A percentile compares a stretch with the other conserved stretches of the same genome.
Evolutionary conservation across 2,329 filamentous ascomycete genomes (phyloP).

Genomic region (Venturiaceae sp.): DNA sequence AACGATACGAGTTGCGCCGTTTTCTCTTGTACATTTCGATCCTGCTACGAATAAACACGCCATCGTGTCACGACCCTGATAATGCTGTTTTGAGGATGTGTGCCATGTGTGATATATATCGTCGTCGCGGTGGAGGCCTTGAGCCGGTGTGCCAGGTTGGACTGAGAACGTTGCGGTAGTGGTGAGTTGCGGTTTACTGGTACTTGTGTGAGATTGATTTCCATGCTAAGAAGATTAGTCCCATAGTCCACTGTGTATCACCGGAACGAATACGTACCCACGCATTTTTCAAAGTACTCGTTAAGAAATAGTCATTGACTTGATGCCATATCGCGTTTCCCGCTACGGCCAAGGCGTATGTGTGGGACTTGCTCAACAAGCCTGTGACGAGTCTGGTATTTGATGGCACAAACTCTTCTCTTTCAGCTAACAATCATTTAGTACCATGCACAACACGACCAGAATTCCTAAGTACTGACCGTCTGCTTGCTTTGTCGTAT

Average conservation of each 20-base stretch:
- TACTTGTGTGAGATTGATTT: not conserved
- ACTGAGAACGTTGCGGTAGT: constrained; percentile 18
- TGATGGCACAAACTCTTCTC: constrained; percentile 13
- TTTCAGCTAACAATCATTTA: too few relatives aligned
- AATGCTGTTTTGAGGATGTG: constrained; percentile 10
- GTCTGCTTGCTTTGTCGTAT: not conserved
- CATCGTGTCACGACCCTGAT: constrained; percentile 15
- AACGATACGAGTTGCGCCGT: constrained; percentile 28
- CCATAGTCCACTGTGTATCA: not conserved
- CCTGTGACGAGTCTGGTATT: constrained; percentile 12
- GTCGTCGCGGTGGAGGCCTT: constrained; percentile 21
- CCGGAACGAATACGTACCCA: not conserved
- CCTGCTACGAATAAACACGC: constrained; percentile 26
- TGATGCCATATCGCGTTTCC: not conserved
- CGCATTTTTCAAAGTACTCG: not conserved
- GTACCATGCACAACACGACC: too few relatives aligned
- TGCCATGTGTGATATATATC: constrained; percentile 18
- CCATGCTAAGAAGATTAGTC: not conserved
- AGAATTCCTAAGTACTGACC: too few relatives aligned
- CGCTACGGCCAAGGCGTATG: not conserved
- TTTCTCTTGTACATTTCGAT: constrained; percentile 19
- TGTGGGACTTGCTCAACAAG: constrained; percentile 2
- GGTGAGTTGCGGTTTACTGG: constrained; percentile 14
- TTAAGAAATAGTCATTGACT: not conserved
- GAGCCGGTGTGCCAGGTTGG: constrained; percentile 17